These are phyloP conservation scores for Rosa rugosa DNA, from an alignment of 306 rosid species.

Conservation along the genomic window DNA sequence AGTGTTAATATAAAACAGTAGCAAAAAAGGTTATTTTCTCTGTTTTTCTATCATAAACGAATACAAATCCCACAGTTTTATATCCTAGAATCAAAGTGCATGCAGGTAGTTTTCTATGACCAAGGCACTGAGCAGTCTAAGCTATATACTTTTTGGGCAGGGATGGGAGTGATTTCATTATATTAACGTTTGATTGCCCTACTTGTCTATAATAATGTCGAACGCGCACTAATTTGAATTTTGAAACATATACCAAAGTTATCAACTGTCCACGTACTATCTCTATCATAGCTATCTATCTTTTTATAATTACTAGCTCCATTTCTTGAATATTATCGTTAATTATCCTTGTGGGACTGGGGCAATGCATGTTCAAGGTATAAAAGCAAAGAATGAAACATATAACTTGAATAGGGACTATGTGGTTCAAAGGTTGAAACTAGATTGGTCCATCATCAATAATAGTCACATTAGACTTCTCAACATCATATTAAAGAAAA, in stretches of 20 bases:
- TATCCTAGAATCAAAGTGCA: neutral
- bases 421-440: neutral
- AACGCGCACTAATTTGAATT: conserved; percentile 19
- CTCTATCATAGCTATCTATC: neutral
- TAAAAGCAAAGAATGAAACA: neutral
- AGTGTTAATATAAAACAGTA: neutral
- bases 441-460: conserved; percentile 4
- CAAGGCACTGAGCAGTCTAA: neutral
- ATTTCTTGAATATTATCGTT: neutral
- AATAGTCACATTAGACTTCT: neutral
- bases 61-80: neutral
- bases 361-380: neutral
- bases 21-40: neutral
- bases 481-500: too few species aligned
- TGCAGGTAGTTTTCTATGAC: conserved; percentile 16
- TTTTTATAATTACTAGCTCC: neutral
- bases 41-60: neutral
- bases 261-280: conserved; percentile 6
- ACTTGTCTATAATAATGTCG: conserved; percentile 1
- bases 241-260: neutral
- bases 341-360: conserved; percentile 12
- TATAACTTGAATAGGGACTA: neutral
- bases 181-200: neutral
- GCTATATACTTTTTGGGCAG: neutral
- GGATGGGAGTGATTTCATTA: neutral